Conservation (phyloP, 2,329 filamentous ascomycete species). For the Aspergillus floridensis region DNA sequence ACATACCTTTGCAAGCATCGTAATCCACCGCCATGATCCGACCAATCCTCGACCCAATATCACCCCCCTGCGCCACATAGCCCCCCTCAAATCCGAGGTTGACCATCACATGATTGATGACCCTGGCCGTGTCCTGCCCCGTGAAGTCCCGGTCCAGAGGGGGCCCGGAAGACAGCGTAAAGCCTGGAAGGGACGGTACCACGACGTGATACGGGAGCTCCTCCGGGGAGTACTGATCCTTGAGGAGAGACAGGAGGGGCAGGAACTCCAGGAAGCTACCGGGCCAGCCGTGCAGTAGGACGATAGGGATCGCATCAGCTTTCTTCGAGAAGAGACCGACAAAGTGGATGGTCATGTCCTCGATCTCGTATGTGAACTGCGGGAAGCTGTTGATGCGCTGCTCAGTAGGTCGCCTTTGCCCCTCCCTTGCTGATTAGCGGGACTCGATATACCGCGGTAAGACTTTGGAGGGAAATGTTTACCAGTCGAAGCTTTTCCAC, state of each 20-base stretch:
- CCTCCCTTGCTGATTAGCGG: not conserved
- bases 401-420: constrained; percentile 31
- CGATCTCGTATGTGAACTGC: constrained; percentile 48
- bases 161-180: constrained; percentile 32
- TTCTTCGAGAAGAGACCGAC: constrained; percentile 50
- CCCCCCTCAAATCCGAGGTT: constrained; percentile 29
- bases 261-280: constrained; percentile 37
- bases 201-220: constrained; percentile 32
- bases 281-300: constrained; percentile 44
- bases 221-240: constrained; percentile 25
- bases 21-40: constrained; percentile 26
- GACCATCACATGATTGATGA: constrained; percentile 31
- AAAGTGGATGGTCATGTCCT: constrained; percentile 49
- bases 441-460: too few relatives aligned
- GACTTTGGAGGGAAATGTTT: constrained; percentile 17
- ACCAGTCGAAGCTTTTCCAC: constrained; percentile 54
- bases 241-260: constrained; percentile 28
- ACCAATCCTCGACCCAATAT: constrained; percentile 31
- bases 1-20: constrained; percentile 31
- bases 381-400: constrained; percentile 51
- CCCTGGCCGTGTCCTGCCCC: constrained; percentile 25
- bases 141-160: constrained; percentile 29
- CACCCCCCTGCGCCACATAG: constrained; percentile 35
- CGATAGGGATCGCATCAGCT: constrained; percentile 47
- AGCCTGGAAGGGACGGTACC: constrained; percentile 34